A percentile compares a stretch with the other conserved stretches of the same genome.
Conservation (phyloP, 352 stramenopile genomes). For the Phytophthora hybrid region DNA sequence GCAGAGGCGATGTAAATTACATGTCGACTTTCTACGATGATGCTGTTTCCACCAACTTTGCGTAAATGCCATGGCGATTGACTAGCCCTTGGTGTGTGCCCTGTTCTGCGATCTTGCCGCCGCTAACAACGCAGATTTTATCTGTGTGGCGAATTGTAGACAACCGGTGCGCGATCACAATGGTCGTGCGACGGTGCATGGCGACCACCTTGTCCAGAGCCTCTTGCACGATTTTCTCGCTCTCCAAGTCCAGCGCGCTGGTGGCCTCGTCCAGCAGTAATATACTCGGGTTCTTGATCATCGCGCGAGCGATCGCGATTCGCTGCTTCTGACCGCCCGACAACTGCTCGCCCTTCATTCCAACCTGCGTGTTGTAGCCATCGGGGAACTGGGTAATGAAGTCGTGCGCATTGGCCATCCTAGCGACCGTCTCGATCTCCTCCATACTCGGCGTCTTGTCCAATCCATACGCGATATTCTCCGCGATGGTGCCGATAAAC, state of each 20-base stretch:
- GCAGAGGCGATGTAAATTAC: neutral
- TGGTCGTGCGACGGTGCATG: conserved; percentile 67
- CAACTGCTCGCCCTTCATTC: conserved; percentile 18
- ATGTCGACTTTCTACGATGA: conserved; percentile 4
- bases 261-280: conserved; percentile 58
- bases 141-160: conserved; percentile 47
- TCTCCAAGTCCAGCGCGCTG: conserved; percentile 67
- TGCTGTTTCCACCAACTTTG: conserved; percentile 6
- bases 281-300: conserved; percentile 51
- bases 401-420: conserved; percentile 50
- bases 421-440: conserved; percentile 70
- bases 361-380: conserved; percentile 52
- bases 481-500: neutral
- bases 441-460: conserved; percentile 56
- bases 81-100: conserved; percentile 31
- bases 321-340: conserved; percentile 58
- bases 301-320: conserved; percentile 50
- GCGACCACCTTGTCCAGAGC: conserved; percentile 40
- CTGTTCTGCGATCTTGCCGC: conserved; percentile 31
- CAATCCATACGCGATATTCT: conserved; percentile 53
- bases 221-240: conserved; percentile 66
- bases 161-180: conserved; percentile 90
- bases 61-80: conserved; percentile 13
- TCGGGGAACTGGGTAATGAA: conserved; percentile 52
- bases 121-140: conserved; percentile 31